These are phyloP conservation scores for Skeletonema menzelii DNA, from an alignment of 108 stramenopile genomes.

Conservation along the genomic window DNA sequence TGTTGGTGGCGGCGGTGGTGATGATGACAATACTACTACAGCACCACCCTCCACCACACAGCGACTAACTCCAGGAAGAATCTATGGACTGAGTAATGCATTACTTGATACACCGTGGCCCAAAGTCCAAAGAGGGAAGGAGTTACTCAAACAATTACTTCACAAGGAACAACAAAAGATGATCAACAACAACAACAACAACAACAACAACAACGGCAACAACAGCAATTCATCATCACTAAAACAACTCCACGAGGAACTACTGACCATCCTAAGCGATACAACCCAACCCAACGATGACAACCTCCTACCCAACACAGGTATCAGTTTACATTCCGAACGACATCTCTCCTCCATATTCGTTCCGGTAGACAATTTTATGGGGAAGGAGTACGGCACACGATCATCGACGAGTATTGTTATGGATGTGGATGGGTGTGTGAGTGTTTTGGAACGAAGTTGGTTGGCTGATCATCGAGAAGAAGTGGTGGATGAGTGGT, in stretches of 20 bases:
- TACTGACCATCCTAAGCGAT: constrained; percentile 9
- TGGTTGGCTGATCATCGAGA: not conserved
- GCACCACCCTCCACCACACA: not conserved
- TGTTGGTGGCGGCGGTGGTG: not conserved
- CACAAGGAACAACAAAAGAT: not conserved
- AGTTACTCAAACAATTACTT: not conserved
- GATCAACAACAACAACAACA: not conserved
- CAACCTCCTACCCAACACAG: not conserved
- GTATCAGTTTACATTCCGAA: not conserved
- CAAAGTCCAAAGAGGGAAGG: constrained; percentile 15
- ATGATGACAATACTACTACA: not conserved
- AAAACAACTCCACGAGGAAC: constrained; percentile 12
- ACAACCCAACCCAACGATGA: constrained; percentile 1
- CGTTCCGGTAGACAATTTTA: not conserved
- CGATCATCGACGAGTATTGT: constrained; percentile 14
- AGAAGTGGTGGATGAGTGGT: constrained; percentile 6
- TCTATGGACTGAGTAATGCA: constrained; percentile 24
- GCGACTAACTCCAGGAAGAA: constrained; percentile 11
- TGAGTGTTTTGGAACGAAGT: constrained; percentile 25
- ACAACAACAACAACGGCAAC: not conserved
- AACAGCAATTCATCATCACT: not conserved
- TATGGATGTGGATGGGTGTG: constrained; percentile 8
- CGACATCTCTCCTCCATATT: constrained; percentile 15
- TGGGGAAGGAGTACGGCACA: constrained; percentile 11
- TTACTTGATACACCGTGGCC: constrained; percentile 24